A percentile compares a stretch with the other conserved stretches of the same genome.
phyloP scores from a whole-genome alignment of 2,329 filamentous ascomycete genomes.

The Phoma sp. region DNA sequence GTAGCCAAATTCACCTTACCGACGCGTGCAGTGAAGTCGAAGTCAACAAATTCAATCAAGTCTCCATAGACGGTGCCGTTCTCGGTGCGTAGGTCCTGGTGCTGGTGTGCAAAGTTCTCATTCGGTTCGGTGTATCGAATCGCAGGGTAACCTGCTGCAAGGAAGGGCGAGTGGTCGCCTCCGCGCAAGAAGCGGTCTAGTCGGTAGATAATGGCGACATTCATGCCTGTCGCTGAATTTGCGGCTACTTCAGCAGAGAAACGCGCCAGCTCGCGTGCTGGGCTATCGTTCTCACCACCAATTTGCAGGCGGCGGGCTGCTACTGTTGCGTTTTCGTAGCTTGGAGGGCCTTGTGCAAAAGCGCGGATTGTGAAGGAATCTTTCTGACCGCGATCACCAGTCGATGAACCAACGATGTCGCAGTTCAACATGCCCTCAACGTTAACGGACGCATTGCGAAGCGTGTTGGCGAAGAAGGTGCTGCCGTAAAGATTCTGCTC shows the following conservation, averaged over 20 bases:
- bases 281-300: constrained; percentile 61
- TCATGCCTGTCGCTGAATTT: constrained; percentile 61
- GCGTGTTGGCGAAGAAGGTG: constrained; percentile 59
- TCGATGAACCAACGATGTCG: constrained; percentile 63
- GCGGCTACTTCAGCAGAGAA: constrained; percentile 63
- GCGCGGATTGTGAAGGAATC: constrained; percentile 62
- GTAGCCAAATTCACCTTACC: constrained; percentile 62
- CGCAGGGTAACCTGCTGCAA: constrained; percentile 61
- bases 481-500: constrained; percentile 63
- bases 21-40: constrained; percentile 60
- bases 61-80: constrained; percentile 63
- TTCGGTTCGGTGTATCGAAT: constrained; percentile 64
- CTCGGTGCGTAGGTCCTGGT: constrained; percentile 60
- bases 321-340: constrained; percentile 50
- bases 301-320: constrained; percentile 51
- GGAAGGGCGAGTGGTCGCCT: constrained; percentile 63
- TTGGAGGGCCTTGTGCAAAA: constrained; percentile 59
- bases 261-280: constrained; percentile 61
- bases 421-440: constrained; percentile 65
- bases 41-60: constrained; percentile 63
- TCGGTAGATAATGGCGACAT: constrained; percentile 62
- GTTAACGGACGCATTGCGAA: constrained; percentile 59
- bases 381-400: constrained; percentile 53
- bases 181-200: constrained; percentile 63
- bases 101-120: constrained; percentile 65